Percentiles rank a stretch among this genome's conserved stretches.
These are phyloP conservation scores for Reticulascus tulasneorum DNA, from an alignment of 2,329 filamentous ascomycete species.

Conservation along the genomic window DNA sequence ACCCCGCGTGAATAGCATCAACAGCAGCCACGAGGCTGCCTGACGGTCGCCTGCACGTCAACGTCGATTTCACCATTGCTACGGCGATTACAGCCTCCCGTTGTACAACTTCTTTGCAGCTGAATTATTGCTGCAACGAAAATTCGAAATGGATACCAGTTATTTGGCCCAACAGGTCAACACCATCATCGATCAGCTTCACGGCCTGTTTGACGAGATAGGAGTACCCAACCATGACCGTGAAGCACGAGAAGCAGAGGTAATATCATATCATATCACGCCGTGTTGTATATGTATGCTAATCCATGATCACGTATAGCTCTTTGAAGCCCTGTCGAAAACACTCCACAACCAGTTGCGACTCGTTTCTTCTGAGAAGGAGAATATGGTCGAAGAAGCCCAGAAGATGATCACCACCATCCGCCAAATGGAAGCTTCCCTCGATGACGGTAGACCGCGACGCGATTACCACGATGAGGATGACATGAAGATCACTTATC, in stretches of 20 bases:
- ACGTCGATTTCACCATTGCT: not conserved
- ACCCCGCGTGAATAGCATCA: slow-evolving; percentile 12
- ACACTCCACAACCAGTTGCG: slow-evolving; percentile 88
- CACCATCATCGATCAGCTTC: slow-evolving; percentile 86
- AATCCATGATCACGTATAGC: slow-evolving; percentile 44
- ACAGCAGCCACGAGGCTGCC: slow-evolving; percentile 8
- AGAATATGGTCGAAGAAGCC: slow-evolving; percentile 84
- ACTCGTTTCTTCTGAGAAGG: slow-evolving; percentile 81
- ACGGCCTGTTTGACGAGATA: slow-evolving; percentile 95
- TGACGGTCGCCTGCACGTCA: slow-evolving; percentile 5
- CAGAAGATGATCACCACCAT: slow-evolving; percentile 80
- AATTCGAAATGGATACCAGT: slow-evolving; percentile 71
- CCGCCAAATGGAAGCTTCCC: slow-evolving; percentile 86
- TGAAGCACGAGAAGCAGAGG: slow-evolving; percentile 84
- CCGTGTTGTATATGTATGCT: not conserved
- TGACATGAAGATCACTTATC: slow-evolving; percentile 74
- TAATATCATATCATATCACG: slow-evolving; percentile 34
- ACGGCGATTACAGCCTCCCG: not conserved
- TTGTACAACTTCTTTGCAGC: not conserved
- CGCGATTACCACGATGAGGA: slow-evolving; percentile 63
- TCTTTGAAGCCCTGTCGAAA: slow-evolving; percentile 88
- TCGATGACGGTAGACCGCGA: slow-evolving; percentile 69
- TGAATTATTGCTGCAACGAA: not conserved
- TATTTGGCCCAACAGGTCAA: slow-evolving; percentile 95
- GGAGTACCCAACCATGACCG: slow-evolving; percentile 92